phyloP scores from a whole-genome alignment of 2,329 filamentous ascomycete species.

The Epichloe brachyelytri region DNA sequence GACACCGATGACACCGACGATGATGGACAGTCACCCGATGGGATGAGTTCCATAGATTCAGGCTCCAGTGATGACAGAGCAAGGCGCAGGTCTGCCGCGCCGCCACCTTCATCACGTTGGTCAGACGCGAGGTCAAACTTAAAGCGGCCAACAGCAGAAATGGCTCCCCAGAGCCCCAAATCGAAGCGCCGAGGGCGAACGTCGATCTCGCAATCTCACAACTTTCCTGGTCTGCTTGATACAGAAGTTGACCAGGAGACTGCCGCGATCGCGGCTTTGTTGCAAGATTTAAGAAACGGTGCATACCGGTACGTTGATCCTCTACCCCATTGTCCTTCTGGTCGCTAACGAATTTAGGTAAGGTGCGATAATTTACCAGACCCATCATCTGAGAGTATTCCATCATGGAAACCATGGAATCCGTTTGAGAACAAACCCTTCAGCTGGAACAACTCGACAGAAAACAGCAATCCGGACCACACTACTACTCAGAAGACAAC shows the following conservation, averaged over 20 bases:
- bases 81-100: constrained; percentile 3
- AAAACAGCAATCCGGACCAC: too few relatives aligned
- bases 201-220: not conserved
- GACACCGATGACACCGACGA: too few relatives aligned
- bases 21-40: not conserved
- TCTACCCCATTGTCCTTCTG: too few relatives aligned
- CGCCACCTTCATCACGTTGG: not conserved
- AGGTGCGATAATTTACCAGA: too few relatives aligned
- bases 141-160: constrained; percentile 1
- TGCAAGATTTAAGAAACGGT: constrained; percentile 1
- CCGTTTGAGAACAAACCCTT: too few relatives aligned
- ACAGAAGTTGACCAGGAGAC: not conserved
- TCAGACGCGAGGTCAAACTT: not conserved
- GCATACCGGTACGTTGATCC: too few relatives aligned
- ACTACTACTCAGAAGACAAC: too few relatives aligned
- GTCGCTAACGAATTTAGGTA: too few relatives aligned
- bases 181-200: constrained; percentile 1
- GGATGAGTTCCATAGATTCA: not conserved
- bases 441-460: too few relatives aligned
- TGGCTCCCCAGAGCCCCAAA: not conserved
- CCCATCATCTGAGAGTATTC: too few relatives aligned
- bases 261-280: not conserved
- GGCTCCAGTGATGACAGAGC: not conserved
- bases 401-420: too few relatives aligned
- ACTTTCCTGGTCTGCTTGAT: not conserved